A percentile compares a stretch with the other conserved stretches of the same genome.
phyloP scores from a whole-genome alignment of 2,329 filamentous ascomycete species.

The Monosporascus sp. region DNA sequence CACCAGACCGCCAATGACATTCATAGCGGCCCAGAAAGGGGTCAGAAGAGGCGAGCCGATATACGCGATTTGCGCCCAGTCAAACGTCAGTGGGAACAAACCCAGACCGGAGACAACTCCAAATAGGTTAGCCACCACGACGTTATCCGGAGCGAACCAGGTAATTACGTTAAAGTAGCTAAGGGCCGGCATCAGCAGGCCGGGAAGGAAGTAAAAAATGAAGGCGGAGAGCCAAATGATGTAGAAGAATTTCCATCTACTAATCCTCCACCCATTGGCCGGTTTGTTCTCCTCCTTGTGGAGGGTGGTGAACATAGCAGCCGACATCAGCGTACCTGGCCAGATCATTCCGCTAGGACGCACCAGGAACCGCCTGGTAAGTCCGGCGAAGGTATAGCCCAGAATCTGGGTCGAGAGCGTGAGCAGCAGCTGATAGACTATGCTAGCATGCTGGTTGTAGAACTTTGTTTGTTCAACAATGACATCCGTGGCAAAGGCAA shows the following conservation, averaged over 20 bases:
- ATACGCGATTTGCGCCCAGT: slow-evolving; percentile 86
- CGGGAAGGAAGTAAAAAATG: slow-evolving; percentile 79
- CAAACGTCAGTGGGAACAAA: slow-evolving; percentile 79
- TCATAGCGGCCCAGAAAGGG: slow-evolving; percentile 81
- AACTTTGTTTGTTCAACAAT: slow-evolving; percentile 88
- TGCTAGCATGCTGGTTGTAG: slow-evolving; percentile 73
- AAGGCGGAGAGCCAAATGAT: slow-evolving; percentile 66
- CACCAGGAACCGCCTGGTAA: slow-evolving; percentile 76
- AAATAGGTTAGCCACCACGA: slow-evolving; percentile 82
- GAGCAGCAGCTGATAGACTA: slow-evolving; percentile 74
- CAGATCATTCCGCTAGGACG: slow-evolving; percentile 87
- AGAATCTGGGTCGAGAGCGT: slow-evolving; percentile 83
- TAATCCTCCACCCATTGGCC: slow-evolving; percentile 77
- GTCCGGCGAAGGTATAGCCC: slow-evolving; percentile 79
- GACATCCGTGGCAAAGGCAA: slow-evolving; percentile 83
- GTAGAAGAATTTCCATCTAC: slow-evolving; percentile 79
- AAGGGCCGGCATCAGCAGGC: slow-evolving; percentile 73
- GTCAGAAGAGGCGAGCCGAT: slow-evolving; percentile 81
- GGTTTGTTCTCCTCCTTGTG: slow-evolving; percentile 80
- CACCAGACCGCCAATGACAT: slow-evolving; percentile 73
- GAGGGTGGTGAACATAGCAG: slow-evolving; percentile 81
- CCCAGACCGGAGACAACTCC: slow-evolving; percentile 80
- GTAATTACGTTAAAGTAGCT: slow-evolving; percentile 88
- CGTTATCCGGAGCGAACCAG: slow-evolving; percentile 81
- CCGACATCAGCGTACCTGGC: slow-evolving; percentile 83